Base-by-base conservation (phyloP, 495 filamentous ascomycete species). In the Talaromyces wortmannii region DNA sequence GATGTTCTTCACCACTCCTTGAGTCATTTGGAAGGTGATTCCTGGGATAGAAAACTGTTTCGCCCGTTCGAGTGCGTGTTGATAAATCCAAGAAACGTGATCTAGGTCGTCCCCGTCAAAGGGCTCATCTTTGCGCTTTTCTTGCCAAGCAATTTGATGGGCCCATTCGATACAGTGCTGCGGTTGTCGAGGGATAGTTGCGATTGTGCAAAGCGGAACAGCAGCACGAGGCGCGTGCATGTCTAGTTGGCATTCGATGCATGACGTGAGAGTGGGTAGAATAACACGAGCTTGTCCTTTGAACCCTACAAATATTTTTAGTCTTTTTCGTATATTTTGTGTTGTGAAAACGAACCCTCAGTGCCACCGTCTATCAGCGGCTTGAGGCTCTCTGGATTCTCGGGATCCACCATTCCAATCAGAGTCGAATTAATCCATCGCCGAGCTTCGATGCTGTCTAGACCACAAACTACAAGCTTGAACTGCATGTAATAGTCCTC, bases 161-260 rank as follows among this genome's bases (percentile, higher is more conserved):
- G 95, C 95, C 95, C 95, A 99, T 69, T 99, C 95, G 69, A 99
- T 92, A 67, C 95, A 99, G 68, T 99, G 95, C 64, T 96, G 89
- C 23, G 95, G 95, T 65, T 99, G 95, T 15, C 95, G 88, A 4
- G 95, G 95, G 58, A 99, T 97, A 40, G 90, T 92, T 31, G 95
- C 95, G 57, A 99, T 82, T 0, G 95, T 99, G 71, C 95, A 99
- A 30, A 99, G 85, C 2, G 95, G 94, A 10, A 99, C 95, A 8
- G 92, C 90, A 18, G 91, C 88, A 48, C 90, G 82, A 31, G 95
- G 95, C 7, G 95, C 90, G 66, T 97, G 92, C 87, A 99, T 95
- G 67, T 97, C 92, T 48, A 99, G 82, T 59, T 97, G 95, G 64
- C 95, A 99, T 75, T 99, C 95, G 65, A 97, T 95, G 69, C 95